Base-by-base conservation (phyloP, 257 asterid genomes). In the Phtheirospermum japonicum region DNA sequence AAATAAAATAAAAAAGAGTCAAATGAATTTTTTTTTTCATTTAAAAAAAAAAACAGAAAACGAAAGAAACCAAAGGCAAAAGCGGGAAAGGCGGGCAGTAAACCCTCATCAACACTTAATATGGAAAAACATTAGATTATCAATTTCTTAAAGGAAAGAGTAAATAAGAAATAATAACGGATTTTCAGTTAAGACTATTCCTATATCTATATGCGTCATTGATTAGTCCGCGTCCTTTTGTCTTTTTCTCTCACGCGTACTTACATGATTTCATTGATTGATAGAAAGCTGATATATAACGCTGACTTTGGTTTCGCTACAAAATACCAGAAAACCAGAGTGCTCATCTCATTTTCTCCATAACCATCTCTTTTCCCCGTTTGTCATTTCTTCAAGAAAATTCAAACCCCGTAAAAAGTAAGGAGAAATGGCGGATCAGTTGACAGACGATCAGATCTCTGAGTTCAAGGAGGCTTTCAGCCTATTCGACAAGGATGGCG, bases 391-490 rank as follows among this genome's bases (percentile, higher is more conserved):
- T 45, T 45, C 16, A 43, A 3, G 50, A 43, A 43, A 8, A 37
- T 9, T 37, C 43, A 40, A 40, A 40, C 13, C 49, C 5, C 18
- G 13, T 16, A 13, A 42, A 42, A 42, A 0, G 5, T 0, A 42
- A 42, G 49, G 17, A 42, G 49, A 42, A 42, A 42, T 42, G 49
- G 49, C 19, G 7, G 49, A 42, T 42, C 17, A 81, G 66, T 78
- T 77, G 81, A 80, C 83, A 20, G 86, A 77, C 52, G 86, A 80
- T 59, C 86, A 80, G 83, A 80, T 80, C 77, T 77, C 86, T 50
- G 86, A 80, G 76, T 80, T 80, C 76, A 81, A 81, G 76, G 87
- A 81, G 69, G 84, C 87, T 66, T 81, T 81, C 75, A 81, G 87
- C 80, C 87, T 81, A 2, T 81, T 81, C 63, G 87, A 81, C 73